Conservation (phyloP, 2,329 filamentous ascomycete genomes). For the Pseudocercospora pini-densiflorae region DNA sequence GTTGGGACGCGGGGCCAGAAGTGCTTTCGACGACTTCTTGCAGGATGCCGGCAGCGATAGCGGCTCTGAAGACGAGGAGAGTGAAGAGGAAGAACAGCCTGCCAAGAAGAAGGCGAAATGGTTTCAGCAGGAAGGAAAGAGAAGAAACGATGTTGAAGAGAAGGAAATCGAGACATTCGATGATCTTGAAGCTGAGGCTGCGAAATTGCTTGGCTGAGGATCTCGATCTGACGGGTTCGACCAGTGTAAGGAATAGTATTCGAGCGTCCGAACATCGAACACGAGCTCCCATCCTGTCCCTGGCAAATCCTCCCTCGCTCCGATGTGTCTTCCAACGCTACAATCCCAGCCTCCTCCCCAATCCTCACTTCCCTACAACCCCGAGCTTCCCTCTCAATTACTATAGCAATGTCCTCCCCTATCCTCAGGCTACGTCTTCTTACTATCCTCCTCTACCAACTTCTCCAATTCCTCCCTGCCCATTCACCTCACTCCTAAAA, state of each 20-base stretch:
- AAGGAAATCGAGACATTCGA: slow-evolving; percentile 75
- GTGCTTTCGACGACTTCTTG: slow-evolving; percentile 50
- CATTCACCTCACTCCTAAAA: no score
- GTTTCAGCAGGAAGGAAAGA: slow-evolving; percentile 71
- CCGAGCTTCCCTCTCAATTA: no score
- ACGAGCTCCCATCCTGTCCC: no score
- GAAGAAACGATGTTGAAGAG: slow-evolving; percentile 57
- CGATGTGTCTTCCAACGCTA: no score
- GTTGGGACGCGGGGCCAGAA: slow-evolving; percentile 36
- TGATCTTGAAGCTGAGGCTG: slow-evolving; percentile 77
- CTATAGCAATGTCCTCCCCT: no score
- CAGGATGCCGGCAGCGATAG: slow-evolving; percentile 41
- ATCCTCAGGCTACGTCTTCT: no score
- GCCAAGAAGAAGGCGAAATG: slow-evolving; percentile 75
- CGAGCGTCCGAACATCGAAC: background rate
- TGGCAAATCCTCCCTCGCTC: no score
- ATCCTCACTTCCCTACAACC: no score
- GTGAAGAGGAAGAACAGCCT: slow-evolving; percentile 51
- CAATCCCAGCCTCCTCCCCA: no score
- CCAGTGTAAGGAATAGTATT: background rate
- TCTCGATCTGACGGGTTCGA: background rate
- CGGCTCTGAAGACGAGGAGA: slow-evolving; percentile 46
- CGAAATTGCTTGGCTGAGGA: slow-evolving; percentile 62
- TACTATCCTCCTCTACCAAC: no score
- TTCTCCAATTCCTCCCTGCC: no score